A percentile compares a stretch with the other conserved stretches of the same genome.
phyloP scores from a whole-genome alignment of 495 filamentous ascomycete genomes.

The Corynascus novoguineensis region DNA sequence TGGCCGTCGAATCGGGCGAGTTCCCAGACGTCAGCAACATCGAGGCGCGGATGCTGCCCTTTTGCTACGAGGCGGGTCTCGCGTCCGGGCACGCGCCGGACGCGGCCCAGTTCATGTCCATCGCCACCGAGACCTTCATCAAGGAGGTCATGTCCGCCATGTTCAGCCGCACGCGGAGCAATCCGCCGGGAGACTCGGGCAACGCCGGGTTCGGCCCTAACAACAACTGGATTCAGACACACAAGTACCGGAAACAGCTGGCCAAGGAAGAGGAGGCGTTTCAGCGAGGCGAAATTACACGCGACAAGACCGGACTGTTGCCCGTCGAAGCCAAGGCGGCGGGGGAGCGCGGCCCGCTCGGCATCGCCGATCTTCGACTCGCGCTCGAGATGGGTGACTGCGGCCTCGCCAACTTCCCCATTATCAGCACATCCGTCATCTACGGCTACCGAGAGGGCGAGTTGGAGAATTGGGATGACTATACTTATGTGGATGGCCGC shows the following conservation, averaged over 20 bases:
- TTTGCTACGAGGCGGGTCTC: slow-evolving; percentile 89
- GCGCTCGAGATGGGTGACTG: slow-evolving; percentile 69
- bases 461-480: slow-evolving; percentile 56
- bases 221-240: slow-evolving; percentile 68
- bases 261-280: slow-evolving; percentile 65
- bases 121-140: slow-evolving; percentile 85
- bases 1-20: slow-evolving; percentile 85
- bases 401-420: slow-evolving; percentile 69
- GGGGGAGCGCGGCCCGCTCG: slow-evolving; percentile 58
- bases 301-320: slow-evolving; percentile 67
- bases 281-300: slow-evolving; percentile 58
- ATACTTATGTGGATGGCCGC: slow-evolving; percentile 40
- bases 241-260: slow-evolving; percentile 66
- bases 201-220: slow-evolving; percentile 56
- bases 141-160: slow-evolving; percentile 80
- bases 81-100: slow-evolving; percentile 63
- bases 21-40: slow-evolving; percentile 81
- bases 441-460: slow-evolving; percentile 71
- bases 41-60: slow-evolving; percentile 79
- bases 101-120: slow-evolving; percentile 79
- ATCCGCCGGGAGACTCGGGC: slow-evolving; percentile 59
- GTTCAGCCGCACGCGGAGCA: slow-evolving; percentile 70
- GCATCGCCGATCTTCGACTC: slow-evolving; percentile 73
- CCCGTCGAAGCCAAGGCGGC: slow-evolving; percentile 70
- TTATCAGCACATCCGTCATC: slow-evolving; percentile 65